Evolutionary conservation across 495 filamentous ascomycete species (phyloP).

Genomic region (Symbiotaphrina buchneri): DNA sequence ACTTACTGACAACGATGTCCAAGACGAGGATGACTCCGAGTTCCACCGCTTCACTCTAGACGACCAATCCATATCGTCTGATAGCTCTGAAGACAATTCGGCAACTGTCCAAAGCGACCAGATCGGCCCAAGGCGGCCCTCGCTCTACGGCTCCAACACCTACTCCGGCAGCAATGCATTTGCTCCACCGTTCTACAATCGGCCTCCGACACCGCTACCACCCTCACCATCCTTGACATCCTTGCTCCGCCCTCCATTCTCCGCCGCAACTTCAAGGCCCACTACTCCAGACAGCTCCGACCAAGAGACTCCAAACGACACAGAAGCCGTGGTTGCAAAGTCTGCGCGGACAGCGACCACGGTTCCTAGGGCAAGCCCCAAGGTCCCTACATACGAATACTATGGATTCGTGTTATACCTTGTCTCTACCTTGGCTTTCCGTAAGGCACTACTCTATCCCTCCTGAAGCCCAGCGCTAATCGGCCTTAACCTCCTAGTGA

Average conservation of each 20-base stretch:
- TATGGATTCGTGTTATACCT: slow-evolving; percentile 96
- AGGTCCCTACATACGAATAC: slow-evolving; percentile 96
- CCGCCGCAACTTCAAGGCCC: slow-evolving; percentile 52
- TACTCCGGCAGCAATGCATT: slow-evolving; percentile 6
- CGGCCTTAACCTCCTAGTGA: slow-evolving; percentile 15
- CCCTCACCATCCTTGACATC: slow-evolving; percentile 92
- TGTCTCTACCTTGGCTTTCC: slow-evolving; percentile 53
- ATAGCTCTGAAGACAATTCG: too few relatives aligned
- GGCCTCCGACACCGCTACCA: slow-evolving; percentile 42
- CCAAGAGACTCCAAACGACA: slow-evolving; percentile 44
- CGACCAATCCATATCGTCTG: too few relatives aligned
- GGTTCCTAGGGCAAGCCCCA: slow-evolving; percentile 70
- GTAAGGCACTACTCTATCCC: slow-evolving; percentile 17
- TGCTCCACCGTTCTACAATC: slow-evolving; percentile 22
- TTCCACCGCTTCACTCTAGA: too few relatives aligned
- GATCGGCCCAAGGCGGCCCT: background rate
- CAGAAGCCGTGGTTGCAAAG: slow-evolving; percentile 37
- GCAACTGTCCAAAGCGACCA: too few relatives aligned
- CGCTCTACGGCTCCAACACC: slow-evolving; percentile 1
- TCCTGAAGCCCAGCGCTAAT: background rate
- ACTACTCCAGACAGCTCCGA: slow-evolving; percentile 83
- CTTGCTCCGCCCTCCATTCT: slow-evolving; percentile 57
- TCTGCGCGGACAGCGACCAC: slow-evolving; percentile 41
- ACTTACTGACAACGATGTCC: too few relatives aligned
- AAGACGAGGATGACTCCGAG: too few relatives aligned